phyloP scores from a whole-genome alignment of 768 basidiomycete genomes.

The Lactifluus pinguis region DNA sequence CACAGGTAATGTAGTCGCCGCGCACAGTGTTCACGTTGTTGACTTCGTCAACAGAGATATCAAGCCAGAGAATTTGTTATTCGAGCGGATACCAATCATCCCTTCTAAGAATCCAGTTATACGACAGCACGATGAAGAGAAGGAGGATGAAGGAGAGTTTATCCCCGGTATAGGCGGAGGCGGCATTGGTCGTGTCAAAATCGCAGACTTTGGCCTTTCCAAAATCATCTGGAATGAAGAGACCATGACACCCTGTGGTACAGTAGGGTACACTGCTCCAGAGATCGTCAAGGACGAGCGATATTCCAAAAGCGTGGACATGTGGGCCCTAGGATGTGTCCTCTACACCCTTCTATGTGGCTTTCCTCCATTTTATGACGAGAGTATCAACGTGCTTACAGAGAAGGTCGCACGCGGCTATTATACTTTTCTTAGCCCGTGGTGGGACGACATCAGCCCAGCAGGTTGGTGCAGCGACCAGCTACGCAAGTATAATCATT shows the following conservation, averaged over 20 bases:
- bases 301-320: slow-evolving; percentile 94
- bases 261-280: slow-evolving; percentile 97
- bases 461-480: slow-evolving; percentile 43
- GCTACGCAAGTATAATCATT: slow-evolving; percentile 7
- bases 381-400: slow-evolving; percentile 94
- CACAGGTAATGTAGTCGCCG: slow-evolving; percentile 49
- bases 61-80: slow-evolving; percentile 96
- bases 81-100: slow-evolving; percentile 84
- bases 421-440: slow-evolving; percentile 97
- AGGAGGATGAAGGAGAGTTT: slow-evolving; percentile 97
- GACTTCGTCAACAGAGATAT: slow-evolving; percentile 52
- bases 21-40: background rate
- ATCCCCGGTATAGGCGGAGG: slow-evolving; percentile 88
- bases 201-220: slow-evolving; percentile 94
- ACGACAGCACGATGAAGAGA: slow-evolving; percentile 94
- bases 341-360: slow-evolving; percentile 96
- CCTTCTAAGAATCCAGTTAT: slow-evolving; percentile 68
- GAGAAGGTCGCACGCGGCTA: slow-evolving; percentile 97
- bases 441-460: slow-evolving; percentile 95
- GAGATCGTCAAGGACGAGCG: slow-evolving; percentile 99
- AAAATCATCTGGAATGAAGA: slow-evolving; percentile 99
- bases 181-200: slow-evolving; percentile 96
- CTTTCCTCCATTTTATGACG: slow-evolving; percentile 97
- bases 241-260: slow-evolving; percentile 99
- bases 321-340: slow-evolving; percentile 99